phyloP scores from a whole-genome alignment of 768 basidiomycete species.

The Amanita jacksonii region DNA sequence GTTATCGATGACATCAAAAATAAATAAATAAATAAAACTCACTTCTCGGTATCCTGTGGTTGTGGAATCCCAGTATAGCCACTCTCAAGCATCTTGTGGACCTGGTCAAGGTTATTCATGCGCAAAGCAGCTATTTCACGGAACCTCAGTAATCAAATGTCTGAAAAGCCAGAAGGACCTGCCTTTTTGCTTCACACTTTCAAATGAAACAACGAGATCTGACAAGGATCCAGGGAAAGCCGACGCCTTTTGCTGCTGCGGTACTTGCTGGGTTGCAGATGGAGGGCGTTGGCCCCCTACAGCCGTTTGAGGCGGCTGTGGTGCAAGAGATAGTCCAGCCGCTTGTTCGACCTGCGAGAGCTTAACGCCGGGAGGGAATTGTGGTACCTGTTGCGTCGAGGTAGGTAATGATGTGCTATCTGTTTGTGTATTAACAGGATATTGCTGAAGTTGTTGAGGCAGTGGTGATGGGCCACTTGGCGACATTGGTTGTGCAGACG shows the following conservation, averaged over 20 bases:
- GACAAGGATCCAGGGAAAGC: slow-evolving; percentile 81
- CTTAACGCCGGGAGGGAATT: slow-evolving; percentile 66
- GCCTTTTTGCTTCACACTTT: slow-evolving; percentile 97
- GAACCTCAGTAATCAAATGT: not conserved
- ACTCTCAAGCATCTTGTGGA: slow-evolving; percentile 91
- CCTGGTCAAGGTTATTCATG: slow-evolving; percentile 79
- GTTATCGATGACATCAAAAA: slow-evolving; percentile 5
- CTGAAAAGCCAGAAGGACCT: slow-evolving; percentile 11
- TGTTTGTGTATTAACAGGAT: slow-evolving; percentile 13
- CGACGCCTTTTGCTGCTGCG: slow-evolving; percentile 29
- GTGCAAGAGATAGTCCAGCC: slow-evolving; percentile 15
- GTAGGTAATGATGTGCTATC: slow-evolving; percentile 26
- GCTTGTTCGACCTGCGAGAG: slow-evolving; percentile 37
- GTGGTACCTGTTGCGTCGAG: slow-evolving; percentile 48
- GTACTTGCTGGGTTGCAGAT: slow-evolving; percentile 40
- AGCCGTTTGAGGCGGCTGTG: slow-evolving; percentile 25
- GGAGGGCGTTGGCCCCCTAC: slow-evolving; percentile 42
- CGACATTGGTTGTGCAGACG: slow-evolving; percentile 18
- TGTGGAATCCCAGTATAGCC: slow-evolving; percentile 84
- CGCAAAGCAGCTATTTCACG: slow-evolving; percentile 53
- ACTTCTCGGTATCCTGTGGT: slow-evolving; percentile 95
- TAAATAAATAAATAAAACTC: slow-evolving; percentile 16
- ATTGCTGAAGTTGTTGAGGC: slow-evolving; percentile 34
- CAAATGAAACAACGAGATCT: slow-evolving; percentile 90
- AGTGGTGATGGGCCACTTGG: slow-evolving; percentile 29